Percentiles rank a stretch among this genome's conserved stretches.
Conservation (phyloP, 2,329 filamentous ascomycete genomes). For the Ploettnerulaceae sp. region DNA sequence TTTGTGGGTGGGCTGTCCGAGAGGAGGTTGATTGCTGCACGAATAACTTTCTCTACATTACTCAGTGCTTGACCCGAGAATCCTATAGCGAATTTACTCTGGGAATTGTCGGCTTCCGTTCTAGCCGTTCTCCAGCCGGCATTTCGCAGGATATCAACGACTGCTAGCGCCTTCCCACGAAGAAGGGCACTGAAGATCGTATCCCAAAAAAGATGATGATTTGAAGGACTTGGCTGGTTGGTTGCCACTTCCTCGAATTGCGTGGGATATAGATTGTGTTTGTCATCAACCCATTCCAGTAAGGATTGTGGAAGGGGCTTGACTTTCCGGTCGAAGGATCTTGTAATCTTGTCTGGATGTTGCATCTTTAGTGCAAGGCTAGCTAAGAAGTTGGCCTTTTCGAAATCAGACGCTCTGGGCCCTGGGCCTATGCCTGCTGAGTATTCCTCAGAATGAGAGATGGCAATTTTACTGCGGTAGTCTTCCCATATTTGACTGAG, state of each 20-base stretch:
- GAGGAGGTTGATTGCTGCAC: conserved; percentile 63
- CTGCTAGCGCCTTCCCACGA: conserved; percentile 66
- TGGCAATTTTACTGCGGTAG: conserved; percentile 42
- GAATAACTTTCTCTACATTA: conserved; percentile 69
- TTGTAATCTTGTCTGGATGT: conserved; percentile 48
- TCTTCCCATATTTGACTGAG: conserved; percentile 53
- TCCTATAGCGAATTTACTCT: conserved; percentile 47
- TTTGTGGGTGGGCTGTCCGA: conserved; percentile 65
- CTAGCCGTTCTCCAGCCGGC: conserved; percentile 76
- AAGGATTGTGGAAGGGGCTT: conserved; percentile 69
- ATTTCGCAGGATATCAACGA: conserved; percentile 62
- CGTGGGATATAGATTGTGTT: conserved; percentile 67
- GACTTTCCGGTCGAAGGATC: conserved; percentile 17
- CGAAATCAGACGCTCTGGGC: conserved; percentile 55
- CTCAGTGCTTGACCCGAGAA: conserved; percentile 74
- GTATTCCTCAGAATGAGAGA: conserved; percentile 48
- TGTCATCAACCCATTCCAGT: conserved; percentile 74
- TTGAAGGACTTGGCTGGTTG: conserved; percentile 66
- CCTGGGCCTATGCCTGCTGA: conserved; percentile 61
- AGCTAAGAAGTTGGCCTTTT: conserved; percentile 75
- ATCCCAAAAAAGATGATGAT: conserved; percentile 79
- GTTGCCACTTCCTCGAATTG: conserved; percentile 62
- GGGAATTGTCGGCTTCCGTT: conserved; percentile 56
- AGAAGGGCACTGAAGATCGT: conserved; percentile 69
- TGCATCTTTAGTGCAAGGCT: conserved; percentile 74